Conservation (phyloP, 78 protist species). For the Pigoraptor vietnamica region DNA sequence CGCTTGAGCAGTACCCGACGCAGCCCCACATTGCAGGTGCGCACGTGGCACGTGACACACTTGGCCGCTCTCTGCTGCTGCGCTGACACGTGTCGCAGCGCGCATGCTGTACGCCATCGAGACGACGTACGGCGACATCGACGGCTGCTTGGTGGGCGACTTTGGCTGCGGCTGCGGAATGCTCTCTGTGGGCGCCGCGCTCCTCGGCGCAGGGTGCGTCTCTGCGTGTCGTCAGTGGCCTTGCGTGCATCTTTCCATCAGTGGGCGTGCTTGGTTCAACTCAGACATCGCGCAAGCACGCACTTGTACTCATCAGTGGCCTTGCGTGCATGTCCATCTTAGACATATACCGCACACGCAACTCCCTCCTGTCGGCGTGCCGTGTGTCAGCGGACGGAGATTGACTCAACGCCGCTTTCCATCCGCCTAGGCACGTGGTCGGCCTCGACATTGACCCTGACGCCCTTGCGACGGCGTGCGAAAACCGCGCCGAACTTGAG, state of each 20-base stretch:
- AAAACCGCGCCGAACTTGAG: constrained; percentile 13
- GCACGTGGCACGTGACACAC: no score
- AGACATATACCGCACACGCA: no score
- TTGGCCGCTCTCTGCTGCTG: neutral
- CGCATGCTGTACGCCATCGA: constrained; percentile 2
- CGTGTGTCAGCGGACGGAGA: no score
- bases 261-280: no score
- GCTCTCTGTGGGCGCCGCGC: constrained; percentile 34
- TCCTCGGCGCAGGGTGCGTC: constrained; percentile 27
- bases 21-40: constrained; percentile 44
- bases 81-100: neutral
- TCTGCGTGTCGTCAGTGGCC: neutral
- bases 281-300: no score
- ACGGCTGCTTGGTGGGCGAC: constrained; percentile 35
- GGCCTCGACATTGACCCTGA: constrained; percentile 55
- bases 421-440: constrained; percentile 2
- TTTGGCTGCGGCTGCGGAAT: constrained; percentile 62
- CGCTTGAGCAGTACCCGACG: constrained; percentile 70
- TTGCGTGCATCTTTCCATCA: neutral
- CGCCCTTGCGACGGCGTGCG: constrained; percentile 41
- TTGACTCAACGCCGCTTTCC: no score
- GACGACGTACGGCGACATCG: constrained; percentile 36
- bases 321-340: no score
- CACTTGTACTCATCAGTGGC: no score
- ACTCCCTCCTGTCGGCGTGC: no score